phyloP scores from a whole-genome alignment of 495 filamentous ascomycete genomes.

The Penicillium paradoxum region DNA sequence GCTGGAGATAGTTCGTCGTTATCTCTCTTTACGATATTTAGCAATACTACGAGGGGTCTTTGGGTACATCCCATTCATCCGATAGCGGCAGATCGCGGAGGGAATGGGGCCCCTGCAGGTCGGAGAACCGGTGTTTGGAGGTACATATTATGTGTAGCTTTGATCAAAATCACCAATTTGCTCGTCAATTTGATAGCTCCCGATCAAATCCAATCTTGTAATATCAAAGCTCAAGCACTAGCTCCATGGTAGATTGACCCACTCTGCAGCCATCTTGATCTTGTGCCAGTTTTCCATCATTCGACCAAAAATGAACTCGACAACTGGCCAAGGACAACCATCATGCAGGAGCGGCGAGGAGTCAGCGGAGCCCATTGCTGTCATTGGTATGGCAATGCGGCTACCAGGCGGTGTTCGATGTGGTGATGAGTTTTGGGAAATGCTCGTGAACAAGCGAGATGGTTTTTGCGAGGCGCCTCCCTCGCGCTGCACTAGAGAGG shows the following conservation, averaged over 20 bases:
- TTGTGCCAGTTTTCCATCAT: neutral
- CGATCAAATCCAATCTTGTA: neutral
- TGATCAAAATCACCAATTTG: neutral
- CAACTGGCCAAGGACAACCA: conserved; percentile 5
- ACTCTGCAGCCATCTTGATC: conserved; percentile 1
- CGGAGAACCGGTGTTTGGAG: neutral
- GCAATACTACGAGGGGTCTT: neutral
- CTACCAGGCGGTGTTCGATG: conserved; percentile 38
- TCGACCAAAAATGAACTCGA: conserved; percentile 2
- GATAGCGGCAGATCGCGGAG: neutral
- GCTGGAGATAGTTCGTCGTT: neutral
- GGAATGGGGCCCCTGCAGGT: neutral
- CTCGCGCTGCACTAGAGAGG: conserved; percentile 33
- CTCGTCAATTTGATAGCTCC: neutral
- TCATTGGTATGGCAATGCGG: conserved; percentile 42
- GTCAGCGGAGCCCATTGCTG: conserved; percentile 32
- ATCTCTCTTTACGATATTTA: neutral
- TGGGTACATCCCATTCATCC: neutral
- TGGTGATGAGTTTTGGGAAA: conserved; percentile 33
- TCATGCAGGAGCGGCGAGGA: neutral
- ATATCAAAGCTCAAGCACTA: neutral
- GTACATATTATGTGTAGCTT: conserved; percentile 2
- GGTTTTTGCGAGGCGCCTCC: conserved; percentile 28
- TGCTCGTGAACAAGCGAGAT: conserved; percentile 33
- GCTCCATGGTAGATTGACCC: neutral